A percentile compares a stretch with the other conserved stretches of the same genome.
phyloP scores from a whole-genome alignment of 1,284 basidiomycete species.

The Ustilago sp. region DNA sequence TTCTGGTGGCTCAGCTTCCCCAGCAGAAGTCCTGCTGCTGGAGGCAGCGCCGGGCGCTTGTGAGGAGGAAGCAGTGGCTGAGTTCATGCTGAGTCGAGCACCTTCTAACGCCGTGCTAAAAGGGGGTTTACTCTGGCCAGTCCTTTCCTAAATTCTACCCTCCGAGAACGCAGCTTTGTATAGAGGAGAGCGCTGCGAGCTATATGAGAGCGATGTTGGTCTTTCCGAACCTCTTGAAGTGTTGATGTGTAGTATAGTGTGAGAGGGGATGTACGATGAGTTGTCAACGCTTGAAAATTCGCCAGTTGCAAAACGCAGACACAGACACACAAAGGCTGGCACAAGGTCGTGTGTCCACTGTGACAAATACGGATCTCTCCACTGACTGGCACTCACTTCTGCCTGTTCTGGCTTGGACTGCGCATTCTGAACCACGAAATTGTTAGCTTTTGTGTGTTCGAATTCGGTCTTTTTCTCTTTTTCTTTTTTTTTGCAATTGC shows the following conservation, averaged over 20 bases:
- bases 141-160: neutral
- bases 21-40: neutral
- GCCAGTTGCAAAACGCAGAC: constrained; percentile 1
- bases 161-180: constrained; percentile 7
- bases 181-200: neutral
- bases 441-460: neutral
- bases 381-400: constrained; percentile 2
- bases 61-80: constrained; percentile 21
- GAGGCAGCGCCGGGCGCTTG: constrained; percentile 15
- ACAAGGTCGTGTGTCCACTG: neutral
- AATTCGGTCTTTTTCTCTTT: neutral
- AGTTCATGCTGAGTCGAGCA: constrained; percentile 18
- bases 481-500: neutral
- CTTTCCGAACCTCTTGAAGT: neutral
- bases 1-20: constrained; percentile 35
- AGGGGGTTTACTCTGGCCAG: neutral
- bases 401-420: neutral
- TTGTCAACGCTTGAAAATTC: neutral
- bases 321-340: neutral
- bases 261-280: neutral
- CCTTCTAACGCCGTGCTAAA: neutral
- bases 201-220: neutral
- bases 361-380: constrained; percentile 26
- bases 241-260: neutral
- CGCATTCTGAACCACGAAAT: neutral